Evolutionary conservation across 176 grass and related monocot genomes (phyloP), one percentile per base, ranked within the genome.

Genomic region (Aegilops umbellulata): DNA sequence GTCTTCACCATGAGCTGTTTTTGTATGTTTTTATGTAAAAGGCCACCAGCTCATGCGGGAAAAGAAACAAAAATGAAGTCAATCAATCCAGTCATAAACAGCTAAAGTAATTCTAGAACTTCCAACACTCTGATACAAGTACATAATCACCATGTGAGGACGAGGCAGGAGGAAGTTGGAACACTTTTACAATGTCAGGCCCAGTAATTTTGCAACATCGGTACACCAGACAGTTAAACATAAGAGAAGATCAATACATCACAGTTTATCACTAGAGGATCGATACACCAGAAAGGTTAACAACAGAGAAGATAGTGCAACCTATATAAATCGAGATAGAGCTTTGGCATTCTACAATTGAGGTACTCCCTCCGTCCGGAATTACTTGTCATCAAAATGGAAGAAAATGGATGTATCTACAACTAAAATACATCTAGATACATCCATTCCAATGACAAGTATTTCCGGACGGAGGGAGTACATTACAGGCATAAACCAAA

Each of bases 401-500:
- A n/a, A n/a, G n/a, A n/a, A n/a, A n/a, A n/a, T n/a, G n/a, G n/a
- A n/a, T n/a, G n/a, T n/a, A n/a, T n/a, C n/a, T n/a, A n/a, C n/a
- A n/a, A n/a, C n/a, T n/a, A n/a, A n/a, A n/a, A n/a, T n/a, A n/a
- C n/a, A n/a, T n/a, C n/a, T n/a, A n/a, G n/a, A n/a, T n/a, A n/a
- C n/a, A n/a, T n/a, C n/a, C n/a, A n/a, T n/a, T n/a, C n/a, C n/a
- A n/a, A n/a, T n/a, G n/a, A n/a, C n/a, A n/a, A n/a, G n/a, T n/a
- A n/a, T n/a, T n/a, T n/a, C n/a, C n/a, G n/a, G n/a, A n/a, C n/a
- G n/a, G n/a, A n/a, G n/a, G n/a, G n/a, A n/a, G 32, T 60, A 61
- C 15, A 70, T 22, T 72, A 69, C 55, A 38, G 24, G 44, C 31
- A 87, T 31, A 76, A 46, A 80, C 24, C 41, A 66, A 84, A 74